These are phyloP conservation scores for Mycena floridula DNA, from an alignment of 768 basidiomycete genomes.

Conservation along the genomic window DNA sequence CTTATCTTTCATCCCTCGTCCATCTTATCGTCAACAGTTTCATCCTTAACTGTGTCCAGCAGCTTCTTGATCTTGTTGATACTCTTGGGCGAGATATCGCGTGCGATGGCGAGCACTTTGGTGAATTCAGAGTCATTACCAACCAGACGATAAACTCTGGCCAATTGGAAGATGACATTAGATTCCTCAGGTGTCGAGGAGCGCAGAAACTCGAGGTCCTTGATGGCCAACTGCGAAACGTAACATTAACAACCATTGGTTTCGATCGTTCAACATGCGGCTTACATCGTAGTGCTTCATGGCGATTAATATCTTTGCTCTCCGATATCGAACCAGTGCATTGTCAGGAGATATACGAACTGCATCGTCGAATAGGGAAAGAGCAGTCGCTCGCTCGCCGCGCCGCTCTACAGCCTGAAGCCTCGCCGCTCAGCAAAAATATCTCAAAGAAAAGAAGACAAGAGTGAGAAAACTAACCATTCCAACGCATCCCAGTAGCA, in stretches of 20 bases:
- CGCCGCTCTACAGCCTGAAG: slow-evolving; percentile 83
- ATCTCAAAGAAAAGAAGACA: background rate
- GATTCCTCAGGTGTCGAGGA: slow-evolving; percentile 90
- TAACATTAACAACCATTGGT: slow-evolving; percentile 10
- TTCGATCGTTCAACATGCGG: slow-evolving; percentile 11
- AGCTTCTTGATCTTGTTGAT: slow-evolving; percentile 77
- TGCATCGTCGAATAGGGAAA: slow-evolving; percentile 78
- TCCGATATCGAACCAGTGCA: slow-evolving; percentile 88
- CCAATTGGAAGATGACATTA: slow-evolving; percentile 94
- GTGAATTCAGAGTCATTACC: slow-evolving; percentile 78
- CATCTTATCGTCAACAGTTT: slow-evolving; percentile 57
- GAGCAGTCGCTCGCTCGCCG: slow-evolving; percentile 69
- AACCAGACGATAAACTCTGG: slow-evolving; percentile 80
- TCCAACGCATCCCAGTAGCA: slow-evolving; percentile 93
- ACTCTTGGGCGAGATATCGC: slow-evolving; percentile 92
- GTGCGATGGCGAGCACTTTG: slow-evolving; percentile 80
- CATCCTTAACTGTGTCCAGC: slow-evolving; percentile 64
- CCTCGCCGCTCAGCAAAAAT: background rate
- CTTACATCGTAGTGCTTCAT: slow-evolving; percentile 80
- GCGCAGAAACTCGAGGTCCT: slow-evolving; percentile 75
- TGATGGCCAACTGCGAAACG: slow-evolving; percentile 60
- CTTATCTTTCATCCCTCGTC: slow-evolving; percentile 67
- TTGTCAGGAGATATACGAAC: slow-evolving; percentile 78
- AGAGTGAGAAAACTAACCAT: slow-evolving; percentile 60
- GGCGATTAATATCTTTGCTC: slow-evolving; percentile 85